Percentiles rank a stretch among this genome's conserved stretches.
Evolutionary conservation across 768 basidiomycete genomes (phyloP).

Genomic region (Boletus patriciae): DNA sequence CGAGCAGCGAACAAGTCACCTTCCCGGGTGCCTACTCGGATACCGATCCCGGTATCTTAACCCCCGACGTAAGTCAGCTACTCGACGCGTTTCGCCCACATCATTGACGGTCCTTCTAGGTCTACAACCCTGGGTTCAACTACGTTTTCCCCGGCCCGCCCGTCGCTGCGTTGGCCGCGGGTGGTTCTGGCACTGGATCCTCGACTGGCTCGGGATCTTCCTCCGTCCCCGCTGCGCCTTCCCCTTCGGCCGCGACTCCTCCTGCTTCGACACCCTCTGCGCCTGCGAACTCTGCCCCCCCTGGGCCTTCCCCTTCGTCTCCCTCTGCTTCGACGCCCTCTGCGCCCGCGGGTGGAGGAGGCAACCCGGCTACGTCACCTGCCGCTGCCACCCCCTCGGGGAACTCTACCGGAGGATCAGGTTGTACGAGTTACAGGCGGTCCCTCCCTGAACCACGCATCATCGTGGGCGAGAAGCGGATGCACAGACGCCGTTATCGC

Average conservation of each 20-base stretch:
- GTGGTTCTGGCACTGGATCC: constrained; percentile 10
- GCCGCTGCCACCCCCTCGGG: background rate
- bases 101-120: constrained; percentile 8
- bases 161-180: constrained; percentile 42
- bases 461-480: constrained; percentile 7
- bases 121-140: constrained; percentile 27
- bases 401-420: constrained; percentile 5
- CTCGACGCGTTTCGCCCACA: background rate
- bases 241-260: background rate
- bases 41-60: constrained; percentile 65
- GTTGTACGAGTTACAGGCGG: constrained; percentile 11
- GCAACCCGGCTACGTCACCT: background rate
- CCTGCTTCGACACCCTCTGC: too few species aligned
- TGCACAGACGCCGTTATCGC: constrained; percentile 17
- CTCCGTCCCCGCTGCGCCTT: background rate
- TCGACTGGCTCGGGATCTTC: constrained; percentile 4
- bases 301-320: too few species aligned
- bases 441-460: background rate
- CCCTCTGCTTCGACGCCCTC: background rate
- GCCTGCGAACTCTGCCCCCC: too few species aligned
- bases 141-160: constrained; percentile 57
- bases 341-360: background rate
- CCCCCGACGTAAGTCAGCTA: constrained; percentile 38
- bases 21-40: constrained; percentile 74
- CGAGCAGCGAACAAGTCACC: constrained; percentile 42